phyloP scores from a whole-genome alignment of 2,329 filamentous ascomycete genomes.

The Coniochaeta sp. region DNA sequence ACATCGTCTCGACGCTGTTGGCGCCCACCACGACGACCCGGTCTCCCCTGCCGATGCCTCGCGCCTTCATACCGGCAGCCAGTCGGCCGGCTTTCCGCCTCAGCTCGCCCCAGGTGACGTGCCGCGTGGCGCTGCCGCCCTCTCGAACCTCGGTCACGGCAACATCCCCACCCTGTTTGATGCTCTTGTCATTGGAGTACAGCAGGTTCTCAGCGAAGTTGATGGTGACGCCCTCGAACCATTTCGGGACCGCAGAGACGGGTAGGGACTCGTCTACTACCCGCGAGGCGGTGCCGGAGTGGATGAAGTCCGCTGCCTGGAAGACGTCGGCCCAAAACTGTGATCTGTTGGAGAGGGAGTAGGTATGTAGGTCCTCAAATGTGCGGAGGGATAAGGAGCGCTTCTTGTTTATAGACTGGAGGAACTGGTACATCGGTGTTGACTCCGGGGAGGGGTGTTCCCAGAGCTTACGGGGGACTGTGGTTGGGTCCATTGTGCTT shows the following conservation, averaged over 20 bases:
- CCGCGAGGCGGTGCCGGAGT: conserved; percentile 49
- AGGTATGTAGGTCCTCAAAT: conserved; percentile 64
- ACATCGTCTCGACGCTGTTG: conserved; percentile 67
- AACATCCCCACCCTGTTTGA: conserved; percentile 64
- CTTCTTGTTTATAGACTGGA: conserved; percentile 56
- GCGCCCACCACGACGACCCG: conserved; percentile 68
- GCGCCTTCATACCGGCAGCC: conserved; percentile 58
- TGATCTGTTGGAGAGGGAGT: conserved; percentile 53
- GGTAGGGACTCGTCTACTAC: conserved; percentile 64
- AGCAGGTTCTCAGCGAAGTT: conserved; percentile 81
- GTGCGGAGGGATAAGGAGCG: conserved; percentile 53
- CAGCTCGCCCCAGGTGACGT: conserved; percentile 63
- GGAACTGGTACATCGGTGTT: conserved; percentile 61
- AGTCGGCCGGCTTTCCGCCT: conserved; percentile 50
- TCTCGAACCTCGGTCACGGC: conserved; percentile 69
- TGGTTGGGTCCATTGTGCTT: neutral
- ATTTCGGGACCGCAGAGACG: conserved; percentile 65
- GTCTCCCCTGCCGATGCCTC: conserved; percentile 65
- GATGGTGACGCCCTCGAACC: conserved; percentile 68
- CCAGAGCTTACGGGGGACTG: conserved; percentile 57
- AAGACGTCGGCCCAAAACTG: conserved; percentile 50
- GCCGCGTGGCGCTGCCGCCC: conserved; percentile 42
- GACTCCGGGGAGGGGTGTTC: conserved; percentile 54
- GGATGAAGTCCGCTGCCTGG: conserved; percentile 40
- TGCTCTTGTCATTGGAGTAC: conserved; percentile 41